Conservation (phyloP, 2,329 filamentous ascomycete genomes). For the Paracorniculantispora psalliotae region DNA sequence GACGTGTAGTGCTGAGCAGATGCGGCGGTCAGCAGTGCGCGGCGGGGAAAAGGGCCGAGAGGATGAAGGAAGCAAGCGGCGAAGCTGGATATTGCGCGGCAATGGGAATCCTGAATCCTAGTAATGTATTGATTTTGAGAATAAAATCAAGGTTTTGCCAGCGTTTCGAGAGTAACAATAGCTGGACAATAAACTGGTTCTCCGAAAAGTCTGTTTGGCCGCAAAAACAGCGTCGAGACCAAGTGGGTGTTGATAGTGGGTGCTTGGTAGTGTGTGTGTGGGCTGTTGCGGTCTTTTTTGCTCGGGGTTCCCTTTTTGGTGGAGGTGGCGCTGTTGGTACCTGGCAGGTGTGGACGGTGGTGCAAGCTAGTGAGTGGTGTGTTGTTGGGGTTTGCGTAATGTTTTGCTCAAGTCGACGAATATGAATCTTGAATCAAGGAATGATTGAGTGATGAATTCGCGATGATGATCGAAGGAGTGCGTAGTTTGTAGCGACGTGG, state of each 20-base stretch:
- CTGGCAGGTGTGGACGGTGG: background rate
- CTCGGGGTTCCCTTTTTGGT: background rate
- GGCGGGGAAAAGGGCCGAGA: conserved; percentile 13
- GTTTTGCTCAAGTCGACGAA: background rate
- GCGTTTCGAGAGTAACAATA: background rate
- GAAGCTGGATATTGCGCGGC: background rate
- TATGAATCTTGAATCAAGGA: background rate
- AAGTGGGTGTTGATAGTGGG: background rate
- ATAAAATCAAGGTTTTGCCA: background rate
- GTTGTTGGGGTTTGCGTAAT: background rate
- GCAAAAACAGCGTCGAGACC: background rate
- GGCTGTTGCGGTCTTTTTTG: conserved; percentile 1
- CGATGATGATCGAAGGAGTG: background rate
- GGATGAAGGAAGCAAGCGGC: background rate
- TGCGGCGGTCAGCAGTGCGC: conserved; percentile 10
- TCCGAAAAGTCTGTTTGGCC: background rate
- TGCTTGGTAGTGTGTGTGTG: background rate
- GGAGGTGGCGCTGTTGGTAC: conserved; percentile 3
- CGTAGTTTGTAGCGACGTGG: too few relatives aligned
- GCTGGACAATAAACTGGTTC: background rate
- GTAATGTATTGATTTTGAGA: background rate
- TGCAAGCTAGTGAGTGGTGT: background rate
- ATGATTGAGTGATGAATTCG: background rate
- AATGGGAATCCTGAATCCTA: background rate
- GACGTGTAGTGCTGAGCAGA: conserved; percentile 9